These are phyloP conservation scores for Phaffomyces opuntiae DNA, from an alignment of 805 yeast genomes.

Conservation along the genomic window DNA sequence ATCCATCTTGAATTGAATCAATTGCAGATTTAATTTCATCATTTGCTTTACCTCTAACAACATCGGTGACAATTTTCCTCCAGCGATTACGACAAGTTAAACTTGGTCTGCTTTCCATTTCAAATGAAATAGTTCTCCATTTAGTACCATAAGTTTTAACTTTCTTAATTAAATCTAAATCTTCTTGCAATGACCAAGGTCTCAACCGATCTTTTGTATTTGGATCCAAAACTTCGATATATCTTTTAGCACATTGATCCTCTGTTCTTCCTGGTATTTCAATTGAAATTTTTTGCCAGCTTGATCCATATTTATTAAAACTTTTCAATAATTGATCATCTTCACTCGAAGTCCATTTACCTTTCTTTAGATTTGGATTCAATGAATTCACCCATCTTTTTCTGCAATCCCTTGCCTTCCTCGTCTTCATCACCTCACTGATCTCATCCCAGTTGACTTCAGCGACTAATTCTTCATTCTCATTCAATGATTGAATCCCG, in stretches of 20 bases:
- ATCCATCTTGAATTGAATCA: slow-evolving; percentile 38
- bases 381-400: slow-evolving; percentile 84
- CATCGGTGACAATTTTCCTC: slow-evolving; percentile 78
- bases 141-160: slow-evolving; percentile 75
- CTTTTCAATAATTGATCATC: slow-evolving; percentile 62
- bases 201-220: slow-evolving; percentile 65
- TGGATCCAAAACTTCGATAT: slow-evolving; percentile 84
- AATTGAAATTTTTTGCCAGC: slow-evolving; percentile 79
- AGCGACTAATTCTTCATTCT: slow-evolving; percentile 21
- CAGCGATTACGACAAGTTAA: slow-evolving; percentile 88
- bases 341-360: slow-evolving; percentile 81
- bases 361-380: slow-evolving; percentile 76
- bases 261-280: slow-evolving; percentile 82
- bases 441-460: slow-evolving; percentile 57
- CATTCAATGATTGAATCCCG: slow-evolving; percentile 27
- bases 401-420: slow-evolving; percentile 77
- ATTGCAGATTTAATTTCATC: slow-evolving; percentile 52
- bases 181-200: slow-evolving; percentile 78
- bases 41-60: slow-evolving; percentile 58
- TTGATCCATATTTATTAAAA: slow-evolving; percentile 61
- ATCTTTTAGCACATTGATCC: slow-evolving; percentile 91
- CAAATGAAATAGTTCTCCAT: slow-evolving; percentile 76
- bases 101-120: slow-evolving; percentile 75
- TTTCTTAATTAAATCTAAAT: slow-evolving; percentile 55
- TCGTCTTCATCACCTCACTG: slow-evolving; percentile 38